Conservation (phyloP, 1,284 basidiomycete genomes). For the Thelephora terrestris region DNA sequence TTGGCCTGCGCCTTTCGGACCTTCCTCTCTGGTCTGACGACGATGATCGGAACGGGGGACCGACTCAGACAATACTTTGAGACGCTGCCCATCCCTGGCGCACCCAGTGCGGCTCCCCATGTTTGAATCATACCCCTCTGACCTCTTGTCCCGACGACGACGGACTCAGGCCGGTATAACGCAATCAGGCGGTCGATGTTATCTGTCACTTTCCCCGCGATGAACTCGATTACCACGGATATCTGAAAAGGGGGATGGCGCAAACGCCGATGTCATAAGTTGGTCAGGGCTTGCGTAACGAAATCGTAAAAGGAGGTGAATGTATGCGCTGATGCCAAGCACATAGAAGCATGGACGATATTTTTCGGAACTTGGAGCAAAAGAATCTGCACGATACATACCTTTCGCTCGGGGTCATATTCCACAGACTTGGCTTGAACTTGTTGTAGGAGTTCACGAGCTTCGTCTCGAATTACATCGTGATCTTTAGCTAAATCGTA, state of each 20-base stretch:
- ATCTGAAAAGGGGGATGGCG: constrained; percentile 37
- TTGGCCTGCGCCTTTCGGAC: constrained; percentile 79
- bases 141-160: constrained; percentile 89
- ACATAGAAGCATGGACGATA: not conserved
- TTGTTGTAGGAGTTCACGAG: constrained; percentile 70
- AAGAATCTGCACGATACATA: constrained; percentile 17
- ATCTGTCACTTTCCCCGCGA: constrained; percentile 82
- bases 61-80: constrained; percentile 76
- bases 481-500: constrained; percentile 57
- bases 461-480: constrained; percentile 80
- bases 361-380: not conserved
- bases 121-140: constrained; percentile 47
- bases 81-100: constrained; percentile 26
- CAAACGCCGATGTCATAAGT: not conserved
- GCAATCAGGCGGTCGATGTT: constrained; percentile 91
- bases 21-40: constrained; percentile 82
- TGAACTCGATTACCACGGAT: constrained; percentile 89
- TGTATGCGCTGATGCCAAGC: not conserved
- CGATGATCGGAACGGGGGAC: constrained; percentile 87
- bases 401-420: constrained; percentile 70
- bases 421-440: constrained; percentile 80
- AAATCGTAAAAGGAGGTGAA: no score
- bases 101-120: constrained; percentile 48
- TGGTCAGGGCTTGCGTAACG: not conserved
- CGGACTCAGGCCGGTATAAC: constrained; percentile 89